A percentile compares a stretch with the other conserved stretches of the same genome.
These are phyloP conservation scores for Zygosaccharomyces sapae DNA, from an alignment of 1,139 yeast genomes.

Conservation along the genomic window DNA sequence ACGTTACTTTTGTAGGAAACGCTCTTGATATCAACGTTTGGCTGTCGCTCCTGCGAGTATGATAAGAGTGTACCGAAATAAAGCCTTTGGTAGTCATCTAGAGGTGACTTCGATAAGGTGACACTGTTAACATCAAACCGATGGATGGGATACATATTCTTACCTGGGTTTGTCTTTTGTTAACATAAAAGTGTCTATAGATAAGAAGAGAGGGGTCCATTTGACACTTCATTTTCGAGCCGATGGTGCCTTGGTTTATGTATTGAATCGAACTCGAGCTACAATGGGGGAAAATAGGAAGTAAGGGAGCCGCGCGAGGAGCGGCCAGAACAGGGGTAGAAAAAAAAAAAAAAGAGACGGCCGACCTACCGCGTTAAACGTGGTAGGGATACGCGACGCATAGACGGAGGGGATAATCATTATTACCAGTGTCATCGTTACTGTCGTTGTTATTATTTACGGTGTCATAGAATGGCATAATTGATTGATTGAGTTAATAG, in stretches of 20 bases:
- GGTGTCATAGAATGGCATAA: too few relatives aligned
- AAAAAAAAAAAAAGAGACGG: not conserved
- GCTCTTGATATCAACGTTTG: constrained; percentile 11
- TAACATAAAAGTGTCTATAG: too few relatives aligned
- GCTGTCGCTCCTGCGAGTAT: constrained; percentile 8
- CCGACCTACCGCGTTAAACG: not conserved
- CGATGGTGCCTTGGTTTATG: constrained; percentile 2
- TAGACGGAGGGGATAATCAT: too few relatives aligned
- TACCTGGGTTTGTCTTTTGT: not conserved
- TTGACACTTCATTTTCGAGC: not conserved
- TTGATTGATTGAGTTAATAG: too few relatives aligned
- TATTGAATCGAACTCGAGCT: constrained; percentile 4
- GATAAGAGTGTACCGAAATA: constrained; percentile 16
- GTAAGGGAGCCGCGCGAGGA: constrained; percentile 2
- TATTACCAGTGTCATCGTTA: too few relatives aligned
- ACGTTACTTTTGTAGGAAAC: constrained; percentile 17
- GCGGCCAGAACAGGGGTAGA: not conserved
- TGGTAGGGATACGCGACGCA: too few relatives aligned
- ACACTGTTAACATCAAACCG: constrained; percentile 16
- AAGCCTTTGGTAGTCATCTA: constrained; percentile 34
- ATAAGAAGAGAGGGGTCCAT: not conserved
- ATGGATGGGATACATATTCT: constrained; percentile 15
- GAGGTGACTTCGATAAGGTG: constrained; percentile 24
- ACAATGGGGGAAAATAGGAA: not conserved
- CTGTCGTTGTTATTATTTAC: too few relatives aligned